phyloP scores from a whole-genome alignment of 345 rosid species.

The Trapa incisa region DNA sequence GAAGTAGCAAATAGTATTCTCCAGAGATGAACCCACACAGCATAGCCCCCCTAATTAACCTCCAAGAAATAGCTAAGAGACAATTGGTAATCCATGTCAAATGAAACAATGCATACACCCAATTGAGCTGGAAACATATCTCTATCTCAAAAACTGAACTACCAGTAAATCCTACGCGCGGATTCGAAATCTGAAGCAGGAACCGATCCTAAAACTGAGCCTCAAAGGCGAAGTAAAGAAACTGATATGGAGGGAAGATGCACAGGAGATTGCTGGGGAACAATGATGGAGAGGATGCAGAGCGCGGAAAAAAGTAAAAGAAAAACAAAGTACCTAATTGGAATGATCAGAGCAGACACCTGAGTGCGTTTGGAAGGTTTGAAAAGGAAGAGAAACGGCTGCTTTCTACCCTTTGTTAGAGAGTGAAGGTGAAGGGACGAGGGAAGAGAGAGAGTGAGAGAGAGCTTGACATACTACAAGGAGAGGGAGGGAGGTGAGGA shows the following conservation, averaged over 20 bases:
- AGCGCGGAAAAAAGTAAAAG: not conserved
- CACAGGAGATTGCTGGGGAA: slow-evolving; percentile 1
- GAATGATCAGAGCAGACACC: slow-evolving; percentile 10
- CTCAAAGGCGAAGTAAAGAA: slow-evolving; percentile 7
- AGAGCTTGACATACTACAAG: too few species aligned
- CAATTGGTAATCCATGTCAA: too few species aligned
- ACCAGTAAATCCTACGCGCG: slow-evolving; percentile 15
- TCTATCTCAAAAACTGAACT: slow-evolving; percentile 13
- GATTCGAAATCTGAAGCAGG: slow-evolving; percentile 26
- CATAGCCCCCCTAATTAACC: slow-evolving; percentile 9
- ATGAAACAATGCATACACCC: not conserved
- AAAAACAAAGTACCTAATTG: slow-evolving; percentile 15
- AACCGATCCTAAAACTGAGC: slow-evolving; percentile 22
- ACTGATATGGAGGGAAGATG: slow-evolving; percentile 1
- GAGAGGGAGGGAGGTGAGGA: too few species aligned
- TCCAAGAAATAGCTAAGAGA: not conserved
- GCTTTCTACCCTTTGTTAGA: too few species aligned
- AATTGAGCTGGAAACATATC: slow-evolving; percentile 30
- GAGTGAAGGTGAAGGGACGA: too few species aligned
- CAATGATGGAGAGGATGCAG: not conserved
- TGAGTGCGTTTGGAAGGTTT: not conserved
- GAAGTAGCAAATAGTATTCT: slow-evolving; percentile 8
- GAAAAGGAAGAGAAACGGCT: too few species aligned
- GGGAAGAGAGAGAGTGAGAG: too few species aligned
- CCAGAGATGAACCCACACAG: not conserved